Evolutionary conservation across 495 filamentous ascomycete genomes (phyloP), one percentile per base, ranked within the genome.

Genomic region (Xylaria curta): DNA sequence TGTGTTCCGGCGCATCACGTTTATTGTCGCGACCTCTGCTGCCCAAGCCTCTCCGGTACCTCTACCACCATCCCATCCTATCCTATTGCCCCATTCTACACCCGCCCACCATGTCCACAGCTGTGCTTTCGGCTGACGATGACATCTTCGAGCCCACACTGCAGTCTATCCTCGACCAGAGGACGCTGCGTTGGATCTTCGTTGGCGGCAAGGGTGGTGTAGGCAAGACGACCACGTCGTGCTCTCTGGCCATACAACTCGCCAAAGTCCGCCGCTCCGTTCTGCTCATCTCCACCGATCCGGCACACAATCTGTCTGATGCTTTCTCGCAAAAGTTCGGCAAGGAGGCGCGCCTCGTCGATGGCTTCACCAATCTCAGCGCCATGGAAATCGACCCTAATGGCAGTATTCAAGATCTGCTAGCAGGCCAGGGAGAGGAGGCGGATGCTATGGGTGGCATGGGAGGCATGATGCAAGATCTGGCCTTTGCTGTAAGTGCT

Each of bases 371-470:
- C 19, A 98, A 98, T 79, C 86, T 99, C 67, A 97, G 94, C 76
- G 96, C 96, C 26, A 99, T 99, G 96, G 96, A 99, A 85, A 98
- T 99, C 75, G 96, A 99, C 81, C 96, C 96, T 58, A 98, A 97
- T 81, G 97, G 96, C 36, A 97, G 94, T 76, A 97, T 99, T 71
- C 95, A 98, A 82, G 96, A 99, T 81, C 83, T 99, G 19, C 83
- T 99, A 74, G 91, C 93, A 7, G 90, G 89, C 17, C 93, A 93
- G 66, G 93, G 90, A 9, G 94, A 95, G 15, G 91, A 89, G 53
- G 87, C 84, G 2, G 88, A 92, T 69, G 87, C 87, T 80, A 75
- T 69, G 74, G 69, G 93, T 80, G 84, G 90, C 80, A 77, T 79
- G 60, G 82, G 89, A 78, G 88, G 87, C 46, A 85, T 86, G 59